Conservation (phyloP, 73 alveolate genomes). For the Paramecium primaurelia region DNA sequence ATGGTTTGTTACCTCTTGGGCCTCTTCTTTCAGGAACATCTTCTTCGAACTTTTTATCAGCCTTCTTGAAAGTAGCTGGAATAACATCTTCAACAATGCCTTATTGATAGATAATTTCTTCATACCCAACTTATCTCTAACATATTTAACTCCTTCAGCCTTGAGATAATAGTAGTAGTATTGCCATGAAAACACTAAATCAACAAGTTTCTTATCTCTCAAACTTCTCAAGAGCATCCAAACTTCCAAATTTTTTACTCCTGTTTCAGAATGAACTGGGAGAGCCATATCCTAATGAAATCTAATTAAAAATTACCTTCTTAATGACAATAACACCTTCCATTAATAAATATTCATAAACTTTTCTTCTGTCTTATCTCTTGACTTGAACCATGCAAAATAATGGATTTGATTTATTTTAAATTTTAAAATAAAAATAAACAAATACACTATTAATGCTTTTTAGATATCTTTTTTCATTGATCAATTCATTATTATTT, state of each 20-base stretch:
- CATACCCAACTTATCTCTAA: constrained; percentile 36
- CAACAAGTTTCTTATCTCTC: constrained; percentile 25
- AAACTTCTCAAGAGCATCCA: constrained; percentile 50
- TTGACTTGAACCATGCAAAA: constrained; percentile 87
- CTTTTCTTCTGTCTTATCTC: constrained; percentile 84
- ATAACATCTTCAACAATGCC: constrained; percentile 43
- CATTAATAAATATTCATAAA: constrained; percentile 79
- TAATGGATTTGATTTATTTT: constrained; percentile 12
- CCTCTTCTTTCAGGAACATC: constrained; percentile 38
- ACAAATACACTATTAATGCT: neutral
- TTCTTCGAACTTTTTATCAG: constrained; percentile 36
- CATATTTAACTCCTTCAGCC: constrained; percentile 40
- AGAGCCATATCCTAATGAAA: neutral
- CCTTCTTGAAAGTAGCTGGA: constrained; percentile 38
- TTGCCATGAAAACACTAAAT: constrained; percentile 44
- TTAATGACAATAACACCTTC: constrained; percentile 92
- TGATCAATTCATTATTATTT: neutral
- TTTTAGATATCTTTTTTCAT: neutral
- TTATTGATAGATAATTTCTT: neutral
- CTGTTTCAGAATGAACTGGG: constrained; percentile 25
- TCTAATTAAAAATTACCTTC: constrained; percentile 60
- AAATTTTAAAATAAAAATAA: constrained; percentile 14
- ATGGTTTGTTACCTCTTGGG: constrained; percentile 3
- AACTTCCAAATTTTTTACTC: constrained; percentile 23
- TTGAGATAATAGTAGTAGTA: constrained; percentile 43